Percentiles rank a stretch among this genome's conserved stretches.
Conservation (phyloP, 78 protist genomes). For the Dictyostelium purpureum region DNA sequence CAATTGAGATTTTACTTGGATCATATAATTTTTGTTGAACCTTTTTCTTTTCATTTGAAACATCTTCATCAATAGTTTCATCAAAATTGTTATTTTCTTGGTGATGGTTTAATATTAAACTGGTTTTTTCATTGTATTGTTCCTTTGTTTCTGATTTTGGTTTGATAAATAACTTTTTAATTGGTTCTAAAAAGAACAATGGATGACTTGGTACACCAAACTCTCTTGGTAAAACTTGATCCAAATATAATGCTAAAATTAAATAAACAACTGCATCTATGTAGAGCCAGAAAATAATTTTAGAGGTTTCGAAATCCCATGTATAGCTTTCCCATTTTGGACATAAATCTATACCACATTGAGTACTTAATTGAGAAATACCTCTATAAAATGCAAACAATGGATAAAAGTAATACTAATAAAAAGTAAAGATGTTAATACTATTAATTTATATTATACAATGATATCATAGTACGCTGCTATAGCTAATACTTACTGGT, state of each 20-base stretch:
- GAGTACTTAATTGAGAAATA: constrained; percentile 30
- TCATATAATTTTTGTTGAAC: not conserved
- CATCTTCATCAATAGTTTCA: constrained; percentile 46
- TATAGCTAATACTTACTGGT: not conserved
- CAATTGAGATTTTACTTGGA: not conserved
- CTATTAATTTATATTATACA: no score
- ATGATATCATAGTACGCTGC: no score
- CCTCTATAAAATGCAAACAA: constrained; percentile 81
- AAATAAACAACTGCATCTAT: constrained; percentile 73
- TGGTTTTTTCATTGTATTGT: not conserved
- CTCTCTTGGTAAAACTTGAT: constrained; percentile 82
- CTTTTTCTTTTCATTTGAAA: not conserved
- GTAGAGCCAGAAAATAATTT: constrained; percentile 55
- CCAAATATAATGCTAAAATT: constrained; percentile 81
- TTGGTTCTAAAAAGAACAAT: constrained; percentile 57
- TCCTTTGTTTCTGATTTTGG: not conserved
- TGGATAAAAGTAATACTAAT: constrained; percentile 49
- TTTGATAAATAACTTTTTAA: not conserved
- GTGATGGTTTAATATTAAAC: not conserved
- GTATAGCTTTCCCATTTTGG: constrained; percentile 35
- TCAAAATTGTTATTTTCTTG: not conserved
- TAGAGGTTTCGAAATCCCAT: constrained; percentile 47
- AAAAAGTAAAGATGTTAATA: not conserved
- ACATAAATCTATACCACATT: constrained; percentile 48
- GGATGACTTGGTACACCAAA: constrained; percentile 80